Evolutionary conservation across 2,329 filamentous ascomycete species (phyloP).

Genomic region (Onygena corvina): DNA sequence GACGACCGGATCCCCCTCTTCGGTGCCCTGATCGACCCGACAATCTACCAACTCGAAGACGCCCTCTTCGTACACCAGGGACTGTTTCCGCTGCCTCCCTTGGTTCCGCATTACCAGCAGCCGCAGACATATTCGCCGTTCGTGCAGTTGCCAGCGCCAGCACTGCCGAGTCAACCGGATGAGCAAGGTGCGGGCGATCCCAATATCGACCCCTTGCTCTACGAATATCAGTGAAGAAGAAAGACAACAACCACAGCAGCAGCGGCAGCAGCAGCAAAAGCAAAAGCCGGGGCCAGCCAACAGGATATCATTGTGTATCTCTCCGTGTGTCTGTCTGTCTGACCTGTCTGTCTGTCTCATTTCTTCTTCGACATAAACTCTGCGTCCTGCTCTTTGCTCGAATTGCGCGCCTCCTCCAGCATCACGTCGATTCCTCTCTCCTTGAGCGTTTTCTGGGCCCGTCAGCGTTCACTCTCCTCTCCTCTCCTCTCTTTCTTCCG

Average conservation of each 20-base stretch:
- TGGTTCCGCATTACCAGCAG: background rate
- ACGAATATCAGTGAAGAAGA: slow-evolving; percentile 6
- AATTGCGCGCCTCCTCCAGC: slow-evolving; percentile 78
- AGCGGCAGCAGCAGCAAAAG: too few relatives aligned
- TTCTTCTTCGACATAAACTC: slow-evolving; percentile 6
- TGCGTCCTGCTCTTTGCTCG: slow-evolving; percentile 76
- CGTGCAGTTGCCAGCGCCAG: background rate
- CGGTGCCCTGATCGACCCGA: background rate
- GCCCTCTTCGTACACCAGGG: background rate
- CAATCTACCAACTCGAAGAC: background rate
- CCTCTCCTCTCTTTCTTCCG: background rate
- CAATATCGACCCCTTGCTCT: slow-evolving; percentile 1
- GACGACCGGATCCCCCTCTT: background rate
- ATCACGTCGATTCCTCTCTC: slow-evolving; percentile 85
- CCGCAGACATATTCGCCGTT: background rate
- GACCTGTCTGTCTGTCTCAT: background rate
- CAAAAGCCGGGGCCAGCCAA: background rate
- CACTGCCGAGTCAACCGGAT: background rate
- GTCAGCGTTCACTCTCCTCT: slow-evolving; percentile 5
- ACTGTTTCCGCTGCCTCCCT: too few relatives aligned
- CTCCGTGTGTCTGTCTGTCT: too few relatives aligned
- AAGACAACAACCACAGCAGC: too few relatives aligned
- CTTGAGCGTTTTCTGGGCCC: slow-evolving; percentile 63
- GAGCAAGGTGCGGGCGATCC: background rate
- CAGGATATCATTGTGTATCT: too few relatives aligned